Evolutionary conservation across 1,284 basidiomycete genomes (phyloP).

Genomic region (Grifola frondosa): DNA sequence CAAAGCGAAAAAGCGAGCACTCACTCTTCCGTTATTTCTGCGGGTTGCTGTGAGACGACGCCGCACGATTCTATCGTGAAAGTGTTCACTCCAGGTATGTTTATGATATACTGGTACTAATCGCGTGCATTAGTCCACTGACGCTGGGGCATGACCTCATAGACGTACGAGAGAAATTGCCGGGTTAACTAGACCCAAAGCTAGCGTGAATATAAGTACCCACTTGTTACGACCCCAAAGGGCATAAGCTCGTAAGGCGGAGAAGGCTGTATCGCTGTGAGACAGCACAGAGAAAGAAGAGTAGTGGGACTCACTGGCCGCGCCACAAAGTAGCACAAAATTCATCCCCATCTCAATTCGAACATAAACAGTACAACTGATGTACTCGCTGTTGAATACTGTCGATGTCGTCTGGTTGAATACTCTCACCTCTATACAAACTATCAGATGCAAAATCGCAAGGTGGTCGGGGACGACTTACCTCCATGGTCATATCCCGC

Average conservation of each 20-base stretch:
- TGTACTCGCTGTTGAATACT: not conserved
- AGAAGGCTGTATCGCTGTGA: slow-evolving; percentile 3
- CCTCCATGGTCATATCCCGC: not conserved
- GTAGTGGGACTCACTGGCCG: slow-evolving; percentile 6
- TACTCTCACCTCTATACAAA: not conserved
- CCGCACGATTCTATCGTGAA: not conserved
- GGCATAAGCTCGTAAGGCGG: slow-evolving; percentile 10
- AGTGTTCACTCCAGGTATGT: not conserved
- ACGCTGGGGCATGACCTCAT: not conserved
- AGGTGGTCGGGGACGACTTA: not conserved
- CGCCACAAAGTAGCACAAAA: slow-evolving; percentile 3
- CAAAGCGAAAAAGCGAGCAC: too few species aligned
- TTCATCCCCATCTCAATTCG: slow-evolving; percentile 5
- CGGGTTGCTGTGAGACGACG: not conserved
- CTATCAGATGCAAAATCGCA: not conserved
- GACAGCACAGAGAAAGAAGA: not conserved
- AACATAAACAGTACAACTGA: slow-evolving; percentile 5
- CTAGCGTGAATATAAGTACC: not conserved
- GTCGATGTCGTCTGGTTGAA: not conserved
- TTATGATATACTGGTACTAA: not conserved
- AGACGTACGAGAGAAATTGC: slow-evolving; percentile 1
- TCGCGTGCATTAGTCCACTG: not conserved
- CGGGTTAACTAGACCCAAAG: slow-evolving; percentile 6
- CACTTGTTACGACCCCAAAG: not conserved
- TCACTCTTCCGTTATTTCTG: not conserved